phyloP scores from a whole-genome alignment of 2,329 filamentous ascomycete genomes.

The Diplocarpon mali region DNA sequence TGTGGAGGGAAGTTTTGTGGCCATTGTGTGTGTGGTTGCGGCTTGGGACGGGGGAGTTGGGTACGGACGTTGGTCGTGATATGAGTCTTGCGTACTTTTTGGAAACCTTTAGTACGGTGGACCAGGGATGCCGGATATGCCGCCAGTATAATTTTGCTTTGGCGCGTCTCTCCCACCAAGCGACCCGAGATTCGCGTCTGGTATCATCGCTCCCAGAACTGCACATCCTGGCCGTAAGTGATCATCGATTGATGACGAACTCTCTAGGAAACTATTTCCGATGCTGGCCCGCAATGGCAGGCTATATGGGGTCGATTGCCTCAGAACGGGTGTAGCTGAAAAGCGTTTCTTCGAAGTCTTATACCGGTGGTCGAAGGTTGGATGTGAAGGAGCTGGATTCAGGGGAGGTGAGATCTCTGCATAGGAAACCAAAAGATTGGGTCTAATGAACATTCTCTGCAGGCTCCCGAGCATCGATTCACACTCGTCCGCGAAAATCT shows the following conservation, averaged over 20 bases:
- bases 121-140: constrained; percentile 8
- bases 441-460: background rate
- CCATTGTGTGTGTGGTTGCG: constrained; percentile 1
- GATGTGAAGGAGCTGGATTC: constrained; percentile 1
- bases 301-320: constrained; percentile 5
- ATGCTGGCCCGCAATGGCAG: constrained; percentile 16
- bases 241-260: background rate
- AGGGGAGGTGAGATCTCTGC: background rate
- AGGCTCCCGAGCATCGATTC: background rate
- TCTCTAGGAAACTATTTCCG: background rate
- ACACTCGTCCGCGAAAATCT: background rate
- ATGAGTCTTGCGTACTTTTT: constrained; percentile 2
- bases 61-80: background rate
- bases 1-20: constrained; percentile 5
- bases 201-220: background rate
- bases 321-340: constrained; percentile 5
- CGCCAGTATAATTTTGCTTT: constrained; percentile 8
- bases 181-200: background rate
- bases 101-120: constrained; percentile 6
- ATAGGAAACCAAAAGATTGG: background rate
- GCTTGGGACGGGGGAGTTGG: background rate
- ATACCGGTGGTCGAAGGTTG: constrained; percentile 13
- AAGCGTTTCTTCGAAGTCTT: constrained; percentile 18
- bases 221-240: background rate
- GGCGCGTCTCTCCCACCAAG: too few relatives aligned